phyloP scores from a whole-genome alignment of 2,329 filamentous ascomycete genomes.

The Gremmenia infestans region DNA sequence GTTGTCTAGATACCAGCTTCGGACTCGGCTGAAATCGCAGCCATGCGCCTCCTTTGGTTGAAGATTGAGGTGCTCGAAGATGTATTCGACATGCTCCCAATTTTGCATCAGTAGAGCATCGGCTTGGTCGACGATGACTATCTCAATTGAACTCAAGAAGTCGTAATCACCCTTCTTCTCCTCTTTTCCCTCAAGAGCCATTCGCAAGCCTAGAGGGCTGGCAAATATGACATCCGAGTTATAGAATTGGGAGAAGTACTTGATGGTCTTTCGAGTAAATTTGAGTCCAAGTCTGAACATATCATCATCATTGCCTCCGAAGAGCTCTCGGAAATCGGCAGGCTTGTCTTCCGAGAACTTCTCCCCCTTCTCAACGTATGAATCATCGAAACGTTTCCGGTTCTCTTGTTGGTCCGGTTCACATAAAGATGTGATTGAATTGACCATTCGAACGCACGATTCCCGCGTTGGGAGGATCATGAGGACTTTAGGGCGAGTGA shows the following conservation, averaged over 20 bases:
- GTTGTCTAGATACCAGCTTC: constrained; percentile 89
- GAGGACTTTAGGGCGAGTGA: constrained; percentile 88
- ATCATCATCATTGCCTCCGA: constrained; percentile 93
- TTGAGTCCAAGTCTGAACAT: constrained; percentile 96
- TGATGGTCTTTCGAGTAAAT: constrained; percentile 92
- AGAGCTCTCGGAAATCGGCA: constrained; percentile 82
- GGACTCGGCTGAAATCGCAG: constrained; percentile 87
- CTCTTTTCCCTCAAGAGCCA: constrained; percentile 74
- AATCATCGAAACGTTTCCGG: constrained; percentile 84
- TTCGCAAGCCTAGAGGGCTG: constrained; percentile 82
- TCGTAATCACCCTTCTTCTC: constrained; percentile 72
- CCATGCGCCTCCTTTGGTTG: constrained; percentile 87
- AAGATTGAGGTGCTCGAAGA: constrained; percentile 86
- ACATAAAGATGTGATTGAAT: constrained; percentile 70
- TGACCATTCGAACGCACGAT: constrained; percentile 72
- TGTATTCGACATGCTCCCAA: constrained; percentile 91
- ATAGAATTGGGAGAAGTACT: constrained; percentile 93
- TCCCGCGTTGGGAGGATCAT: constrained; percentile 87
- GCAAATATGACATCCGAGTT: constrained; percentile 92
- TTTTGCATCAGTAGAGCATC: constrained; percentile 97
- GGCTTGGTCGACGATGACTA: constrained; percentile 85
- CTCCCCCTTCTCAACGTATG: constrained; percentile 65
- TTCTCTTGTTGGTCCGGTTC: constrained; percentile 91
- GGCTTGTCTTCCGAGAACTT: constrained; percentile 70
- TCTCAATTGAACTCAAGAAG: constrained; percentile 88